Evolutionary conservation across 1,284 basidiomycete genomes (phyloP).

Genomic region (Microbotryum intermedium): DNA sequence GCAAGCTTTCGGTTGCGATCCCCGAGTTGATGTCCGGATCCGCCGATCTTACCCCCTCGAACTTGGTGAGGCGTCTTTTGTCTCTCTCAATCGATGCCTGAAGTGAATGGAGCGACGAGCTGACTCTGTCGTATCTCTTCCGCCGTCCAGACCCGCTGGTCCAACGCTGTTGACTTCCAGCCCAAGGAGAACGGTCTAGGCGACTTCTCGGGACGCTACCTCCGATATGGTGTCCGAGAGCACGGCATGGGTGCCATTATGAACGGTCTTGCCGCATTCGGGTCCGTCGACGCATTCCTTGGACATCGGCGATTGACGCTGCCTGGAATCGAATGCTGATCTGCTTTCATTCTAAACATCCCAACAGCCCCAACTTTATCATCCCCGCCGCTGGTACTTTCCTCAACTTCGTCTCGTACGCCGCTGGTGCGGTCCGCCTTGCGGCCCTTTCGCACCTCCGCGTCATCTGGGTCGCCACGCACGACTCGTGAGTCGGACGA

Average conservation of each 20-base stretch:
- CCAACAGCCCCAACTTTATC: slow-evolving; percentile 29
- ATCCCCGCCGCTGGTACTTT: slow-evolving; percentile 36
- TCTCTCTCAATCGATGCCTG: background rate
- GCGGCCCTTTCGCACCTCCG: slow-evolving; percentile 82
- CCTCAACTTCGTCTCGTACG: slow-evolving; percentile 82
- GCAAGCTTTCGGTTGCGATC: slow-evolving; percentile 60
- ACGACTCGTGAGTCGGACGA: slow-evolving; percentile 34
- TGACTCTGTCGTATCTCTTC: background rate
- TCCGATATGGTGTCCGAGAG: slow-evolving; percentile 94
- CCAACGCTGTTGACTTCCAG: slow-evolving; percentile 83
- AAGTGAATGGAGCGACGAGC: slow-evolving; percentile 37
- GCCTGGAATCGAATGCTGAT: background rate
- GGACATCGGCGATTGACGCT: slow-evolving; percentile 2
- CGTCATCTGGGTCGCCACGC: slow-evolving; percentile 82
- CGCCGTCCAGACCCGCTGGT: slow-evolving; percentile 58
- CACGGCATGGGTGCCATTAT: slow-evolving; percentile 94
- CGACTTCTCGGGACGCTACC: slow-evolving; percentile 75
- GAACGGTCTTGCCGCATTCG: slow-evolving; percentile 41
- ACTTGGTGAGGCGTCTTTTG: background rate
- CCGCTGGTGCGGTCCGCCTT: slow-evolving; percentile 80
- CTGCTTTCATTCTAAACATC: background rate
- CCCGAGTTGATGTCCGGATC: slow-evolving; percentile 53
- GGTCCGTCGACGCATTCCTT: too few relatives aligned
- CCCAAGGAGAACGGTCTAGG: slow-evolving; percentile 76
- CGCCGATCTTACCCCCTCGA: slow-evolving; percentile 31